Evolutionary conservation across 164 flowering plant genomes (phyloP).

Genomic region (Paratinospora sagittata): DNA sequence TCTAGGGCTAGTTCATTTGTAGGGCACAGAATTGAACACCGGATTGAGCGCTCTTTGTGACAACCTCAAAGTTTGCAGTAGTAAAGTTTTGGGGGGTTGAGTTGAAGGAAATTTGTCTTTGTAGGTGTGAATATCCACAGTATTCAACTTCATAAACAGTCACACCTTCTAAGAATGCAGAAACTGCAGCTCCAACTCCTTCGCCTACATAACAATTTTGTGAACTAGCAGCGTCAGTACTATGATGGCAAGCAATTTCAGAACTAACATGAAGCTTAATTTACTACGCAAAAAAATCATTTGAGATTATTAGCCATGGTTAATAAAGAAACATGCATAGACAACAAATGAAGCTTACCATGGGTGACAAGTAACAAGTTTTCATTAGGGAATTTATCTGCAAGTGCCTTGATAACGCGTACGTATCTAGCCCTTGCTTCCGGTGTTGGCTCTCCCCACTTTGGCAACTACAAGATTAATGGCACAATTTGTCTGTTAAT

Average conservation of each 20-base stretch:
- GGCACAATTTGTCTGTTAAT: neutral
- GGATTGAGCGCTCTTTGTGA: conserved; percentile 21
- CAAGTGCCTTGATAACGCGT: conserved; percentile 47
- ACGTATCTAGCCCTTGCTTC: conserved; percentile 52
- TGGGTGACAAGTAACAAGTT: conserved; percentile 81
- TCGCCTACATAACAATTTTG: conserved; percentile 42
- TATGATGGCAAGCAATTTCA: neutral
- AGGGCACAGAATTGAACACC: conserved; percentile 26
- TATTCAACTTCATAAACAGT: conserved; percentile 54
- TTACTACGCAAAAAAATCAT: too few relatives aligned
- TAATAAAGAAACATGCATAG: too few relatives aligned
- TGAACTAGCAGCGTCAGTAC: neutral
- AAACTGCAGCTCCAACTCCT: conserved; percentile 61
- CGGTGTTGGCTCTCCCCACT: conserved; percentile 53
- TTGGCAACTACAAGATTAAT: conserved; percentile 47
- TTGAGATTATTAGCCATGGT: too few relatives aligned
- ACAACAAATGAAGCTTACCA: conserved; percentile 35
- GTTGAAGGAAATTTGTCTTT: conserved; percentile 30
- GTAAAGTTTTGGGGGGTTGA: conserved; percentile 23
- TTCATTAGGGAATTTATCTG: conserved; percentile 66
- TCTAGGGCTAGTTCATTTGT: neutral
- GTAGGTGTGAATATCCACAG: conserved; percentile 50
- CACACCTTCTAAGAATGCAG: conserved; percentile 33
- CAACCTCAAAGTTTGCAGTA: conserved; percentile 42
- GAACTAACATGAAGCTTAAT: too few relatives aligned